These are phyloP conservation scores for Stylosanthes scabra DNA, from an alignment of 331 rosid species.

Conservation along the genomic window DNA sequence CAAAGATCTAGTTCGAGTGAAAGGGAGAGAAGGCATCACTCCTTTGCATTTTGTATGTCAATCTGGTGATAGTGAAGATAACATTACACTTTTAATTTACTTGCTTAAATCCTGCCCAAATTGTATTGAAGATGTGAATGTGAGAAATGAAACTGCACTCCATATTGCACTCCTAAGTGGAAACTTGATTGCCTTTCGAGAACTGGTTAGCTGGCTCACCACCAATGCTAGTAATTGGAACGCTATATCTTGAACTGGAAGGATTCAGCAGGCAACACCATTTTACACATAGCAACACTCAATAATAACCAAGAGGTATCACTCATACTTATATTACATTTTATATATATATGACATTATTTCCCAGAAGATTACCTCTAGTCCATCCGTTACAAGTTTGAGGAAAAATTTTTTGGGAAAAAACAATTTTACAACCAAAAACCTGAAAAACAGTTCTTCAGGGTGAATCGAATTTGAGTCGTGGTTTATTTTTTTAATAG, in stretches of 20 bases:
- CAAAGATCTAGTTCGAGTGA: slow-evolving; percentile 30
- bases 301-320: slow-evolving; percentile 2
- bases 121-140: slow-evolving; percentile 10
- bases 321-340: too few species aligned
- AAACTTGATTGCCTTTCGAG: not conserved
- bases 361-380: too few species aligned
- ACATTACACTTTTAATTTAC: not conserved
- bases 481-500: too few species aligned
- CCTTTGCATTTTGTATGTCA: slow-evolving; percentile 15
- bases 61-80: not conserved
- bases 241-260: slow-evolving; percentile 10
- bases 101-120: not conserved
- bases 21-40: slow-evolving; percentile 33
- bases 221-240: too few species aligned
- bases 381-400: too few species aligned
- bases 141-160: not conserved
- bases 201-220: slow-evolving; percentile 8
- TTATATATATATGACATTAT: too few species aligned
- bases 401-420: too few species aligned
- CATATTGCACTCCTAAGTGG: slow-evolving; percentile 17
- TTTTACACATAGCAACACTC: slow-evolving; percentile 22
- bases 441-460: too few species aligned
- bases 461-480: too few species aligned
- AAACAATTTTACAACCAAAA: too few species aligned
- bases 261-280: slow-evolving; percentile 26